phyloP scores from a whole-genome alignment of 805 yeast species.

The Metschnikowia bowlesiae region DNA sequence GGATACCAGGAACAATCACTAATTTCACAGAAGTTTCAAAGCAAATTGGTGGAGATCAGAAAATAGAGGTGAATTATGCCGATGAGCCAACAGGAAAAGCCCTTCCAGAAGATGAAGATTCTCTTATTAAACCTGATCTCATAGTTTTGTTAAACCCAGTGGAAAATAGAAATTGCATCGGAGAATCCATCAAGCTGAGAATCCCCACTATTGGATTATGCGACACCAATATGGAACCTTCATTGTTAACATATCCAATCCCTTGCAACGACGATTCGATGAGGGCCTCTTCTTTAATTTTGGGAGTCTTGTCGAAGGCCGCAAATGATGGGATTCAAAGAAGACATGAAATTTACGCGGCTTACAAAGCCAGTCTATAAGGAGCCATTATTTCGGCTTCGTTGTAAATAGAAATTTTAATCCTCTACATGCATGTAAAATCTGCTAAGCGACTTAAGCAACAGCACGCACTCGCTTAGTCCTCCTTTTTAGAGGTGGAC shows the following conservation, averaged over 20 bases:
- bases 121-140: slow-evolving; percentile 80
- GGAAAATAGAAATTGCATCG: slow-evolving; percentile 74
- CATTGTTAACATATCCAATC: slow-evolving; percentile 85
- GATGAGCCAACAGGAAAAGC: slow-evolving; percentile 63
- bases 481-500: slow-evolving; percentile 11
- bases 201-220: slow-evolving; percentile 92
- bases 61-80: slow-evolving; percentile 64
- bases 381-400: not conserved
- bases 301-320: slow-evolving; percentile 81
- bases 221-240: slow-evolving; percentile 92
- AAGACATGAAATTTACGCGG: slow-evolving; percentile 38
- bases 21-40: slow-evolving; percentile 72
- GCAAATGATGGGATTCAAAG: slow-evolving; percentile 71
- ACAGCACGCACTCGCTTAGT: not conserved
- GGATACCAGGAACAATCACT: slow-evolving; percentile 95
- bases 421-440: not conserved
- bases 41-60: slow-evolving; percentile 34
- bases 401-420: slow-evolving; percentile 3
- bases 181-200: slow-evolving; percentile 76
- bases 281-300: slow-evolving; percentile 72
- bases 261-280: slow-evolving; percentile 94
- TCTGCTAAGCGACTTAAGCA: not conserved
- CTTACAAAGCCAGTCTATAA: slow-evolving; percentile 11
- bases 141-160: slow-evolving; percentile 83
- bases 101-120: slow-evolving; percentile 43